phyloP scores from a whole-genome alignment of 805 yeast species.

The Jamesozyma gamospora region DNA sequence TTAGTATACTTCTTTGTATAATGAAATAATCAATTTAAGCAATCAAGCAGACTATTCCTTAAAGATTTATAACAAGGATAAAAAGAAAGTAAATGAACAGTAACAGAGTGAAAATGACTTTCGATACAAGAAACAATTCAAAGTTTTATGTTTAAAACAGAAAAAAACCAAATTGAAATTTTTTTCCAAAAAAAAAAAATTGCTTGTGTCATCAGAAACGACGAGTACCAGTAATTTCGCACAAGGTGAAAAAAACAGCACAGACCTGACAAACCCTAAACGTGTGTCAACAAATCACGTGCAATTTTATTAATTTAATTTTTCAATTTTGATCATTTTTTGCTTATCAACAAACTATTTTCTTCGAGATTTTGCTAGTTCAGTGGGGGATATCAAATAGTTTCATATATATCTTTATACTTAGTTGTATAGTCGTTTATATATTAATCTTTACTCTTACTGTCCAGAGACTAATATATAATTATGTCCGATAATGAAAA shows the following conservation, averaged over 20 bases:
- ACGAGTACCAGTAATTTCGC: slow-evolving; percentile 10
- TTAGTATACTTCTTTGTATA: slow-evolving; percentile 9
- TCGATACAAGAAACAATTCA: no score
- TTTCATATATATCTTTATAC: no score
- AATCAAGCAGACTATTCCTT: slow-evolving; percentile 32
- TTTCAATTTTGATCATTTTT: no score
- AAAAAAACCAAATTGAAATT: slow-evolving; percentile 1
- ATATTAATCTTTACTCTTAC: no score
- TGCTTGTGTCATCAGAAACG: slow-evolving; percentile 14
- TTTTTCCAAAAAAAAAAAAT: neutral
- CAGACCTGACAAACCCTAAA: neutral
- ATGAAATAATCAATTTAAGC: slow-evolving; percentile 32
- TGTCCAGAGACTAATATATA: no score
- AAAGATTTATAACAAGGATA: slow-evolving; percentile 4
- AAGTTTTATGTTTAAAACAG: no score
- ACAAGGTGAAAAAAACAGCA: slow-evolving; percentile 1
- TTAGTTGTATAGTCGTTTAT: no score
- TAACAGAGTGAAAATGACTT: neutral
- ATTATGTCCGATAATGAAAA: no score
- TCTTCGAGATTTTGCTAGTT: no score
- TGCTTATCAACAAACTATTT: no score
- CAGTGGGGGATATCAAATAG: no score
- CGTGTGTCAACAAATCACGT: neutral
- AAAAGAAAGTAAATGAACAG: neutral
- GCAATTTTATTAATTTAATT: no score